Evolutionary conservation across 768 basidiomycete genomes (phyloP), one percentile per base, ranked within the genome.

Genomic region (Suillus plorans): DNA sequence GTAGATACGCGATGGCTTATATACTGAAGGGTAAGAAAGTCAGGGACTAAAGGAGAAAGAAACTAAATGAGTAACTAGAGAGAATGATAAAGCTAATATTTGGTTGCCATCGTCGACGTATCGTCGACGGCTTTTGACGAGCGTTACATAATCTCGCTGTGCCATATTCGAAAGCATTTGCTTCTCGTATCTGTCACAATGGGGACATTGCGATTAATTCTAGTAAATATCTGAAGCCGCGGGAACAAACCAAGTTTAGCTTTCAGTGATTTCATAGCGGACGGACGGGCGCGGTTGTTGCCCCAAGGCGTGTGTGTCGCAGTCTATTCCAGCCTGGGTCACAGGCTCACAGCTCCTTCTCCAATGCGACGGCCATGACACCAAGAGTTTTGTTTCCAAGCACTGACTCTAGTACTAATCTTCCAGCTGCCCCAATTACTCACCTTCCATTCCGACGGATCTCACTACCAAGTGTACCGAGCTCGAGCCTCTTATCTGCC

Each of bases 371-470:
- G 69, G 68, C 69, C 59, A 65, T 61, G 49, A 61, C 71, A 18
- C 66, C 62, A 16, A 62, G 71, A 20, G 73, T 78, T 39, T 74
- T 70, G 6, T 78, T 79, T 50, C 77, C 78, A 47, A 75, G 73
- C 2, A 73, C 74, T 41, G 76, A 73, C 52, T 69, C 69, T 2
- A 61, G 60, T 34, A 61, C 62, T 34, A 63, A 73, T 45, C 49
- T 57, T 60, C 68, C 72, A 28, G 77, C 72, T 22, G 69, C 71
- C 60, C 80, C 83, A 41, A 73, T 82, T 1, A 82, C 83, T 14
- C 80, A 86, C 75, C 79, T 87, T 37, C 86, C 87, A 13, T 89
- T 89, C 70, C 81, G 88, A 62, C 80, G 88, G 44, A 89, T 89
- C 63, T 88, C 86, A 45, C 75, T 90, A 60, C 82, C 86, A 62